Evolutionary conservation across 345 rosid species (phyloP), one percentile per base, ranked within the genome.

Genomic region (Populus euphratica): DNA sequence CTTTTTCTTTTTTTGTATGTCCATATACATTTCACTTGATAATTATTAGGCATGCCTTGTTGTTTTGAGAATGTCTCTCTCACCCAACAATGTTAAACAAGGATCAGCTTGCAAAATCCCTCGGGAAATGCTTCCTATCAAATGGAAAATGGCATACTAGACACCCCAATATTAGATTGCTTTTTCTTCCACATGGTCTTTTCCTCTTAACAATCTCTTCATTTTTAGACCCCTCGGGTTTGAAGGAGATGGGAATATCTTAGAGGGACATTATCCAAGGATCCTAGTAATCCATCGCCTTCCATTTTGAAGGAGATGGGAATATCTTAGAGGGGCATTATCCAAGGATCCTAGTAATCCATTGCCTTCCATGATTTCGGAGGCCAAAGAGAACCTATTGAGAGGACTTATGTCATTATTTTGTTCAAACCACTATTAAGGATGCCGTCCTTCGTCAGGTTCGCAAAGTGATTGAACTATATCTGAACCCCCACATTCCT

Each of bases 401-500:
- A 87, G 80, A n/a, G 73, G 72, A 33, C 49, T 69, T 4, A 52
- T 76, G 27, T 77, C 78, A 36, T 25, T 43, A 59, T 69, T 76
- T 16, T 79, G 82, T 4, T 38, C 38, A 74, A 41, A 21, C 73
- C 83, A 18, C 73, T 50, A 39, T 69, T 63, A 5, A 87, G 77
- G 73, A 81, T 78, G 36, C 77, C 86, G 16, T 85, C 90, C 16
- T 25, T 82, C 89, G 61, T 88, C 90, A 0, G 90, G 91, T 47
- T 89, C 82, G 31, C 93, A 85, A 17, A 89, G 87, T 0, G 95
- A 88, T 77, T 87, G 86, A 75, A 89, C 95, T 52, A 63, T 68
- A 79, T 88, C 90, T 61, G 89, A 86, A 75, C 86, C 80, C 69
- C 93, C 87, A 14, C 90, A 91, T 75, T 89, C 93, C 77, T 82